Evolutionary conservation across 2,329 filamentous ascomycete species (phyloP).

Genomic region (Botrytis paeoniae): DNA sequence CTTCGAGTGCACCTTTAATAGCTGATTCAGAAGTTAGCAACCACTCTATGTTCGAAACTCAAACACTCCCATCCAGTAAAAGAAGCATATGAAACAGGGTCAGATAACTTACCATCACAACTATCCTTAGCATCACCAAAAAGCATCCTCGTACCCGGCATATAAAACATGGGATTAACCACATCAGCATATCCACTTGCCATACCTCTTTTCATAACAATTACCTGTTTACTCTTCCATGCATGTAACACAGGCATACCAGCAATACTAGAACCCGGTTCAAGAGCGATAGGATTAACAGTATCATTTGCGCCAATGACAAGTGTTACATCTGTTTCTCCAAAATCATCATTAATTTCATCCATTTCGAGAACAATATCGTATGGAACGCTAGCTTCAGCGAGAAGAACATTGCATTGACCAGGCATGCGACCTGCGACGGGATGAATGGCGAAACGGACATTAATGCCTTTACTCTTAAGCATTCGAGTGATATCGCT

Average conservation of each 20-base stretch:
- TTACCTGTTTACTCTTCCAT: conserved; percentile 90
- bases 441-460: conserved; percentile 86
- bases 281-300: conserved; percentile 84
- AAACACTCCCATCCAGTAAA: conserved; percentile 1
- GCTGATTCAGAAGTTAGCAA: conserved; percentile 44
- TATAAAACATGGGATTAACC: conserved; percentile 90
- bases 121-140: conserved; percentile 86
- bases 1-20: conserved; percentile 30
- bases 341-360: conserved; percentile 91
- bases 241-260: conserved; percentile 91
- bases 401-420: conserved; percentile 86
- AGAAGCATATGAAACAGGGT: conserved; percentile 3
- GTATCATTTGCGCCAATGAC: conserved; percentile 93
- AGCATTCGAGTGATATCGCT: conserved; percentile 75
- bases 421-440: conserved; percentile 91
- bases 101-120: conserved; percentile 61
- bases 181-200: conserved; percentile 88
- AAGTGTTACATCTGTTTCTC: conserved; percentile 78
- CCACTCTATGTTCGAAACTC: conserved; percentile 42
- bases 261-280: conserved; percentile 78
- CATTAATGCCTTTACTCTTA: conserved; percentile 71
- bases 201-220: conserved; percentile 92
- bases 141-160: conserved; percentile 85
- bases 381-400: conserved; percentile 84
- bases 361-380: conserved; percentile 95